Percentiles rank a stretch among this genome's conserved stretches.
Evolutionary conservation across 73 alveolate genomes (phyloP).

Genomic region (Stentor roeselii): DNA sequence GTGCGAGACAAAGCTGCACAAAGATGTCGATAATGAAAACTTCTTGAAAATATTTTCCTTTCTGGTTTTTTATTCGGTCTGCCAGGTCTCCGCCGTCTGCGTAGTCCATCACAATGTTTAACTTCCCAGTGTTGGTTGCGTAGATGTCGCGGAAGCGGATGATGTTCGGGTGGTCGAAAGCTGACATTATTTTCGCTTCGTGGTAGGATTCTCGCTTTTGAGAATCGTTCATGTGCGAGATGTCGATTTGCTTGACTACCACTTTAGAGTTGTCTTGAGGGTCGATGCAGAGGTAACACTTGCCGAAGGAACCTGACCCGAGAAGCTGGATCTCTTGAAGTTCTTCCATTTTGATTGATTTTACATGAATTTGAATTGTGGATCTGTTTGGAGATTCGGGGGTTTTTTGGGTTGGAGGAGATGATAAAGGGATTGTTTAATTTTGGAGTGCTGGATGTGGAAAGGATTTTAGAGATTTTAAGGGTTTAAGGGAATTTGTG

Average conservation of each 20-base stretch:
- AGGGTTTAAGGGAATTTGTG: too few relatives aligned
- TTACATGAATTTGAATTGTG: too few relatives aligned
- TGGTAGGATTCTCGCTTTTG: slow-evolving; percentile 72
- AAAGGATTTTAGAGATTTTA: too few relatives aligned
- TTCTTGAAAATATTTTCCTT: slow-evolving; percentile 60
- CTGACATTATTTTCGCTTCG: slow-evolving; percentile 84
- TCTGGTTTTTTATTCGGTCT: slow-evolving; percentile 29
- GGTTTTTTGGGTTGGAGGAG: too few relatives aligned
- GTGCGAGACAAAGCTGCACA: slow-evolving; percentile 85
- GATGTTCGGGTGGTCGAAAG: slow-evolving; percentile 84
- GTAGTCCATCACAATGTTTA: slow-evolving; percentile 79
- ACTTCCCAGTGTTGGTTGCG: slow-evolving; percentile 73
- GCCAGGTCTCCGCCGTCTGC: slow-evolving; percentile 71
- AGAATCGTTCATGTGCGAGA: slow-evolving; percentile 67
- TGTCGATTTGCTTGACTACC: slow-evolving; percentile 83
- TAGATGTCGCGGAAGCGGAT: slow-evolving; percentile 81
- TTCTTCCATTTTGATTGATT: slow-evolving; percentile 56
- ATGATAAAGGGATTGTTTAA: too few relatives aligned
- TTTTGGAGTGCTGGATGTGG: too few relatives aligned
- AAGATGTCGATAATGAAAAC: slow-evolving; percentile 76
- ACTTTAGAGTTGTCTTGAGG: slow-evolving; percentile 59
- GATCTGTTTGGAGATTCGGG: too few relatives aligned
- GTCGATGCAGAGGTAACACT: slow-evolving; percentile 80
- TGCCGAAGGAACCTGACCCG: slow-evolving; percentile 91
- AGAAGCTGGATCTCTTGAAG: slow-evolving; percentile 64